Conservation (phyloP, 2,329 filamentous ascomycete genomes). For the Talaromyces pinophilus region DNA sequence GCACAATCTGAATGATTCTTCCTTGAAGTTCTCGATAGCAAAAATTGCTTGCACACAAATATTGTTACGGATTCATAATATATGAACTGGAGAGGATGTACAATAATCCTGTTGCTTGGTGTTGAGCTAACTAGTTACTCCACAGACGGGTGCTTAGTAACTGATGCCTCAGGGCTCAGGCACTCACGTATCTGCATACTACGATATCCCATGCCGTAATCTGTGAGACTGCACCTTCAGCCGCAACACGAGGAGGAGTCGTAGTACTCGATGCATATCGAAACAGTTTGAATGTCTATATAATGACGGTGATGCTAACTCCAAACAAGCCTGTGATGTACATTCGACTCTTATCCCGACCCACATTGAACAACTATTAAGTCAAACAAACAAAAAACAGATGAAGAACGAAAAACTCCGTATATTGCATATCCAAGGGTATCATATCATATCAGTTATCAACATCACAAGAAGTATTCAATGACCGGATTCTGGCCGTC, state of each 20-base stretch:
- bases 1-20: neutral
- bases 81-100: neutral
- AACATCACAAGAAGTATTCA: constrained; percentile 68
- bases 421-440: constrained; percentile 23
- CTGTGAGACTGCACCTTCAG: neutral
- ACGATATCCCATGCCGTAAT: neutral
- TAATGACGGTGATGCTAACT: neutral
- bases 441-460: constrained; percentile 24
- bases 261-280: neutral
- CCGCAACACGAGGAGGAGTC: neutral
- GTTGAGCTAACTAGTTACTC: neutral
- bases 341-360: constrained; percentile 3
- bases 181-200: neutral
- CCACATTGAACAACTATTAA: no score
- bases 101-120: neutral
- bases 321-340: constrained; percentile 1
- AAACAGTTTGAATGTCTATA: neutral
- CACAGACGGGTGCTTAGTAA: neutral
- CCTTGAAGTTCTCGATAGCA: neutral
- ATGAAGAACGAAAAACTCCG: constrained; percentile 15
- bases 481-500: constrained; percentile 71
- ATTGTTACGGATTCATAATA: neutral
- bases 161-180: neutral
- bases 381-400: neutral
- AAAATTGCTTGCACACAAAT: neutral